phyloP scores from a whole-genome alignment of 345 rosid genomes.

The Euphorbia peplus region DNA sequence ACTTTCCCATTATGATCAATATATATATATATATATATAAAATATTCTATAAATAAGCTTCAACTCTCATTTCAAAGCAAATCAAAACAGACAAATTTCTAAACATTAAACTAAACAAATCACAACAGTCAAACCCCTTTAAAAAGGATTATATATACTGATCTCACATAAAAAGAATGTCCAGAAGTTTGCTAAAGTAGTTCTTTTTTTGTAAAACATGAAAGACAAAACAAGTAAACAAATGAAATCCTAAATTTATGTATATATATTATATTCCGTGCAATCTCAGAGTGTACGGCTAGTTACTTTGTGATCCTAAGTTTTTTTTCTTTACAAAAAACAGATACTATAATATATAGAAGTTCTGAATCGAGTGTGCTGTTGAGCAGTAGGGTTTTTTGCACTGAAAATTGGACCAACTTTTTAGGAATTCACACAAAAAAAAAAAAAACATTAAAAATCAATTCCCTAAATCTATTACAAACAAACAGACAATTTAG shows the following conservation, averaged over 20 bases:
- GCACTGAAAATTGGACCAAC: not conserved
- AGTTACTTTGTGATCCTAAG: slow-evolving; percentile 5
- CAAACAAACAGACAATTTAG: not conserved
- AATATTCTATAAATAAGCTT: not conserved
- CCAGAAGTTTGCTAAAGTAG: not conserved
- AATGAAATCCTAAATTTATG: not conserved
- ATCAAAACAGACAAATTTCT: not conserved
- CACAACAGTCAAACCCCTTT: not conserved
- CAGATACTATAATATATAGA: not conserved
- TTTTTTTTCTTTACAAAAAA: not conserved
- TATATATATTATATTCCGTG: not conserved
- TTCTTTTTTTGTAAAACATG: not conserved
- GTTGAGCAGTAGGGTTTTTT: slow-evolving; percentile 1
- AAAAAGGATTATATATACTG: not conserved
- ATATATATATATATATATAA: too few relatives aligned
- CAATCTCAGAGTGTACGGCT: slow-evolving; percentile 3
- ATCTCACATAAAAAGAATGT: not conserved
- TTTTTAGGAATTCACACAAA: not conserved
- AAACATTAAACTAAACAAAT: not conserved
- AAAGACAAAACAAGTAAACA: not conserved
- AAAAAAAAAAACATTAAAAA: too few relatives aligned
- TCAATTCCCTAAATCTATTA: not conserved
- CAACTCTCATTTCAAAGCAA: not conserved
- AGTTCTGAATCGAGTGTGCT: not conserved
- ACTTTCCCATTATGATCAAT: not conserved